phyloP scores from a whole-genome alignment of 164 flowering plant genomes.

The grape (Vitis vinifera) region DNA sequence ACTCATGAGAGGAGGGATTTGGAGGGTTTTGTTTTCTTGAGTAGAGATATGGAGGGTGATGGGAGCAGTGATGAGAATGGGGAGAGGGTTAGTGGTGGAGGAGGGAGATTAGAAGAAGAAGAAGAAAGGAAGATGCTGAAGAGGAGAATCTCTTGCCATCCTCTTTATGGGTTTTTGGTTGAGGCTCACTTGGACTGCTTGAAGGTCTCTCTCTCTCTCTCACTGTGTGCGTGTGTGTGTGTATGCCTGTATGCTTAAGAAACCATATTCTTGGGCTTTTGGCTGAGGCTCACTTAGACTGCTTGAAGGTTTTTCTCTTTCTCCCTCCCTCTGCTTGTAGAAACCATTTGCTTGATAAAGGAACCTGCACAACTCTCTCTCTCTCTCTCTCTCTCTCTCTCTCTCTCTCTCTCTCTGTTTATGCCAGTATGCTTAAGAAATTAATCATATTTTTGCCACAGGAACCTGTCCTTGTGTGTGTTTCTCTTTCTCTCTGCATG shows the following conservation, averaged over 20 bases:
- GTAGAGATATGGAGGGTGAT: not conserved
- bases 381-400: too few relatives aligned
- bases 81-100: not conserved
- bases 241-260: not conserved
- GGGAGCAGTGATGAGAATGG: not conserved
- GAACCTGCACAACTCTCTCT: too few relatives aligned
- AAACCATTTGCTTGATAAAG: too few relatives aligned
- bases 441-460: too few relatives aligned
- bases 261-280: not conserved
- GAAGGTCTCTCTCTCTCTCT: conserved; percentile 24
- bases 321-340: too few relatives aligned
- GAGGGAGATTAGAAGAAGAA: conserved; percentile 1
- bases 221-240: not conserved
- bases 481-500: too few relatives aligned
- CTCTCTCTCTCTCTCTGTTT: too few relatives aligned
- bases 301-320: too few relatives aligned
- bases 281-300: not conserved
- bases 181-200: conserved; percentile 40
- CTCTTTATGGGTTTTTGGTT: conserved; percentile 31
- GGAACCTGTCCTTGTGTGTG: too few relatives aligned
- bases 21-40: too few relatives aligned
- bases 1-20: too few relatives aligned
- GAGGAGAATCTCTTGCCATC: conserved; percentile 38
- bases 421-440: too few relatives aligned
- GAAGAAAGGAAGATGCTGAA: conserved; percentile 21